Evolutionary conservation across 441 rosid species (phyloP).

Genomic region (Monsonia emarginata): DNA sequence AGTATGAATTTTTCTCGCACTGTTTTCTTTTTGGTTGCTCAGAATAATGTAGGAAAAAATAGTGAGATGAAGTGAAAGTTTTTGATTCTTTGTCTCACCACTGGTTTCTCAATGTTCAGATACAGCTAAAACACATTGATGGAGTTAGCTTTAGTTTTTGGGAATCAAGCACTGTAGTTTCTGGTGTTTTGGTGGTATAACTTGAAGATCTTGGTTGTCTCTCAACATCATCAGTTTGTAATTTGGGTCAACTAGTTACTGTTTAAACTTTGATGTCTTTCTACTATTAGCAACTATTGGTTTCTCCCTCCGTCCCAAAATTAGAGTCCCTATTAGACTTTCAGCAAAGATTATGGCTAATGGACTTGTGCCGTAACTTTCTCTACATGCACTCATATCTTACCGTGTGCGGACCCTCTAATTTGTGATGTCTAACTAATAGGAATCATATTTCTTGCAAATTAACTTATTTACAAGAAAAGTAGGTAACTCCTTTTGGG

Average conservation of each 20-base stretch:
- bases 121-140: constrained; percentile 3
- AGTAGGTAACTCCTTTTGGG: too few species aligned
- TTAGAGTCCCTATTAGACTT: too few species aligned
- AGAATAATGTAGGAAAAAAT: constrained; percentile 10
- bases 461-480: too few species aligned
- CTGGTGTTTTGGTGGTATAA: not conserved
- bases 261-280: not conserved
- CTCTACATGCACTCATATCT: too few species aligned
- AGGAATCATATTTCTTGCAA: too few species aligned
- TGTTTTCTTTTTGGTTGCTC: constrained; percentile 12
- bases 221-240: constrained; percentile 13
- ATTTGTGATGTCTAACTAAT: too few species aligned
- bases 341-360: too few species aligned
- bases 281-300: constrained; percentile 13
- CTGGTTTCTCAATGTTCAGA: constrained; percentile 10
- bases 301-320: too few species aligned
- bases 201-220: constrained; percentile 24
- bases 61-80: not conserved
- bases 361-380: too few species aligned
- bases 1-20: constrained; percentile 11
- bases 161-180: not conserved
- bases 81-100: constrained; percentile 17
- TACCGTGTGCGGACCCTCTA: too few species aligned
- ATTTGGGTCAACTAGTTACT: constrained; percentile 8
- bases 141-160: not conserved